Evolutionary conservation across 192 early-diverging fungal genomes (phyloP).

Genomic region (Lunasporangiospora selenospora): DNA sequence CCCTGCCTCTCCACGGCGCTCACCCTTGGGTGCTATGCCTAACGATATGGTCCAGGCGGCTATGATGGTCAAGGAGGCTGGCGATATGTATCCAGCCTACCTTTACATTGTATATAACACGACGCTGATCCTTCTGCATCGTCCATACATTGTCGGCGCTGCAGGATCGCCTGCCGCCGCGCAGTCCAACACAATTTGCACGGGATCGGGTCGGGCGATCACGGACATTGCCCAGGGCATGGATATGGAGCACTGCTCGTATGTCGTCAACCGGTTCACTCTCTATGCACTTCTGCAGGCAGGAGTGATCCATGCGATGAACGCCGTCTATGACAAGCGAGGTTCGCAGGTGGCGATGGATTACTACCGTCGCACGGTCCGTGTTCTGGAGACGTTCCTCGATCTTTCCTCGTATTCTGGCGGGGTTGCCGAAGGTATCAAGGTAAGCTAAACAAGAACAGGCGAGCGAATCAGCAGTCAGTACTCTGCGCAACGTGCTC

Average conservation of each 20-base stretch:
- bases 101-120: constrained; percentile 52
- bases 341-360: constrained; percentile 41
- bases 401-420: constrained; percentile 21
- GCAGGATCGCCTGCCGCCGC: constrained; percentile 39
- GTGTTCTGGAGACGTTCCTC: constrained; percentile 19
- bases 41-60: constrained; percentile 17
- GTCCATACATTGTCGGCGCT: constrained; percentile 56
- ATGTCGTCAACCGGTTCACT: constrained; percentile 36
- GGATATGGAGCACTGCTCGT: constrained; percentile 28
- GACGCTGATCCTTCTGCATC: constrained; percentile 52
- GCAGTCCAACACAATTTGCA: constrained; percentile 46
- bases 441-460: no score
- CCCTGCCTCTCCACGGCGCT: constrained; percentile 13
- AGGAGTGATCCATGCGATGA: constrained; percentile 41
- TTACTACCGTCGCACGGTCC: constrained; percentile 32
- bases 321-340: constrained; percentile 35
- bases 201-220: constrained; percentile 39
- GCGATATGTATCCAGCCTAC: constrained; percentile 40
- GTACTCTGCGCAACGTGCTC: no score
- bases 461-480: no score
- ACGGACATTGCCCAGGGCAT: constrained; percentile 38
- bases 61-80: constrained; percentile 7
- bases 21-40: constrained; percentile 6
- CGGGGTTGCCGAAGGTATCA: constrained; percentile 43
- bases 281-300: constrained; percentile 45